phyloP scores from a whole-genome alignment of 1,284 basidiomycete species.

The Fistulina hepatica region DNA sequence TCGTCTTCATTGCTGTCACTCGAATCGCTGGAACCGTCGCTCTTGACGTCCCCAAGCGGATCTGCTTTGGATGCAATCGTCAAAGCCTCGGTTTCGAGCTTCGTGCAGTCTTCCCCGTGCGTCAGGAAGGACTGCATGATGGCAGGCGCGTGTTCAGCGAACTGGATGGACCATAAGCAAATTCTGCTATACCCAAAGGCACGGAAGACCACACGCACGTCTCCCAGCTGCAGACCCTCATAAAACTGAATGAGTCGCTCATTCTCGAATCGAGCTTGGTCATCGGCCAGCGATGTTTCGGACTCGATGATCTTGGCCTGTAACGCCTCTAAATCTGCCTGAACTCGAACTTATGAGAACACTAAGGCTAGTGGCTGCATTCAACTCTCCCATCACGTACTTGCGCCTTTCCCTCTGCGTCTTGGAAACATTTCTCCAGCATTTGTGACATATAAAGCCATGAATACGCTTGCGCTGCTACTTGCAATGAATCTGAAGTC shows the following conservation, averaged over 20 bases:
- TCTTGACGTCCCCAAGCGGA: constrained; percentile 11
- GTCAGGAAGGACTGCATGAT: constrained; percentile 34
- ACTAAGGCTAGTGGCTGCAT: background rate
- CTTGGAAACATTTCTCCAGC: constrained; percentile 34
- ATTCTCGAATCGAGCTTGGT: constrained; percentile 27
- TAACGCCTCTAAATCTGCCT: constrained; percentile 27
- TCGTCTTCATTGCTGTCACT: too few relatives aligned
- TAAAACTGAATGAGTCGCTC: constrained; percentile 28
- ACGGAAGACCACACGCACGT: constrained; percentile 18
- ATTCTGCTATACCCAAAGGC: background rate
- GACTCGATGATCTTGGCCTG: constrained; percentile 21
- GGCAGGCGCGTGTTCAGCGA: constrained; percentile 29
- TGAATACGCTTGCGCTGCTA: constrained; percentile 34
- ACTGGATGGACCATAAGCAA: constrained; percentile 18
- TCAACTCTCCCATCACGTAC: constrained; percentile 15
- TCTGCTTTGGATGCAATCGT: constrained; percentile 24
- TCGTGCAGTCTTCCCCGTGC: constrained; percentile 31
- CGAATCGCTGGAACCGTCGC: constrained; percentile 27
- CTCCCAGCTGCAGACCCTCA: constrained; percentile 27
- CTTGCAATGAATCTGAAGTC: constrained; percentile 28
- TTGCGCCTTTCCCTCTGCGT: constrained; percentile 25
- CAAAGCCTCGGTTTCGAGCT: constrained; percentile 30
- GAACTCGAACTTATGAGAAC: background rate
- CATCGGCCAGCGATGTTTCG: constrained; percentile 28
- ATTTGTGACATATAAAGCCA: constrained; percentile 41